phyloP scores from a whole-genome alignment of 208 protist genomes.

The Leishmania major region DNA sequence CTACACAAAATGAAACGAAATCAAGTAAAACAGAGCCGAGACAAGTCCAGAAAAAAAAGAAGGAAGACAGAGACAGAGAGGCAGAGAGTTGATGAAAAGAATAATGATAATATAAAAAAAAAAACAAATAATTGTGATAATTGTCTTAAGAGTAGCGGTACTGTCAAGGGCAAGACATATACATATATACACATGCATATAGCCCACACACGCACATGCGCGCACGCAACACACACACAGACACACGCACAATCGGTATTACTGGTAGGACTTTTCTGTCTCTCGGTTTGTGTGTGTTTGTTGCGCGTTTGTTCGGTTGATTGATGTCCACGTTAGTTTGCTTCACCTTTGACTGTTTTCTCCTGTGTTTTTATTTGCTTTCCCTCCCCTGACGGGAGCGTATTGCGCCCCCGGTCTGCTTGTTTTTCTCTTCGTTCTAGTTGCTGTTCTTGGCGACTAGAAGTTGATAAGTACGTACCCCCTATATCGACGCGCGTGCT shows the following conservation, averaged over 20 bases:
- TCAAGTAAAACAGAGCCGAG: slow-evolving; percentile 3
- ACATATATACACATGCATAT: background rate
- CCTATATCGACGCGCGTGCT: background rate
- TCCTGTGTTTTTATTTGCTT: background rate
- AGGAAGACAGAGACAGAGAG: background rate
- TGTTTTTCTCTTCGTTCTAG: background rate
- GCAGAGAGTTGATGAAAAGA: background rate
- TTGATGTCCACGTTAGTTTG: background rate
- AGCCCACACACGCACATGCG: background rate
- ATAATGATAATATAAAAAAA: slow-evolving; percentile 3
- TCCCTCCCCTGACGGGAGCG: background rate
- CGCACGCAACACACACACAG: background rate
- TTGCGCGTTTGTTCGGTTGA: background rate
- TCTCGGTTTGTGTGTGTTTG: background rate
- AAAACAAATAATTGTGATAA: background rate
- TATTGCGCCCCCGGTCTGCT: background rate
- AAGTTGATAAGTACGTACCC: background rate
- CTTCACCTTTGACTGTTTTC: background rate
- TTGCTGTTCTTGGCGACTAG: background rate
- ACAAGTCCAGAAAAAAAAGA: background rate
- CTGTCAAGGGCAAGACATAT: background rate
- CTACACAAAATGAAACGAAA: slow-evolving; percentile 1
- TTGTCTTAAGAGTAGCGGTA: background rate
- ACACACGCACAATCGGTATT: background rate
- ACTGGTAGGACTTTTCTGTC: background rate